Base-by-base conservation (phyloP, 2,329 filamentous ascomycete species). In the Xylaria sp. region DNA sequence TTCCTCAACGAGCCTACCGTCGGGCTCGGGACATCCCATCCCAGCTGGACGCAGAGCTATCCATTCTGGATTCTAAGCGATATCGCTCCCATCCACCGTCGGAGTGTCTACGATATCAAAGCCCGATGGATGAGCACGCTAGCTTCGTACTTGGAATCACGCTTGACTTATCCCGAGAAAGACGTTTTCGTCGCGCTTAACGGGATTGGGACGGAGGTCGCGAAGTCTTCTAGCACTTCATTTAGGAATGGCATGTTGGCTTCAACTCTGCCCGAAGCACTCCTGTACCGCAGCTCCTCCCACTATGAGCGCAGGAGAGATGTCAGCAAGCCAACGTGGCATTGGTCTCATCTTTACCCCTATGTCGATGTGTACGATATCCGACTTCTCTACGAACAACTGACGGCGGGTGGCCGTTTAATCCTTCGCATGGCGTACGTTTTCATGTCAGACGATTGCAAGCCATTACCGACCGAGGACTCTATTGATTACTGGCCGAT, bases 371-470 rank as follows among this genome's bases (percentile, higher is more conserved):
- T 19, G 24, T 7, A 21, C 5, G 17, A 21, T 6, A 14, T 45
- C 8, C 3, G 7, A 19, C 4, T 5, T 9, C 8, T 60, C 55
- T 48, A 36, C 34, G 11, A 36, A 27, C 24, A 27, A 55, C n/a
- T 5, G 11, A 3, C 17, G 12, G 17, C 17, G 30, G 24, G 4
- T 4, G 3, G 24, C 24, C 24, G 24, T 27, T 1, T 9, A 34
- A 2, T 39, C 2, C 60, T 30, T n/a, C 64, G 8, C 7, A 14
- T 62, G 34, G 64, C 47, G 11, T 67, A 67, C 32, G 64, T 19
- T 19, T 63, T 67, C 27, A 62, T 59, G 64, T 67, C 64, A 17
- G 30, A 47, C 5, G 36, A 63, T 27, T 62, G 53, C 8, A 27
- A 48, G 3, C 53, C 59, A 8, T 34, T 62, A 6, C 32, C 64